Conservation (phyloP, 2,329 filamentous ascomycete species). For the Calonectria henricotiae region DNA sequence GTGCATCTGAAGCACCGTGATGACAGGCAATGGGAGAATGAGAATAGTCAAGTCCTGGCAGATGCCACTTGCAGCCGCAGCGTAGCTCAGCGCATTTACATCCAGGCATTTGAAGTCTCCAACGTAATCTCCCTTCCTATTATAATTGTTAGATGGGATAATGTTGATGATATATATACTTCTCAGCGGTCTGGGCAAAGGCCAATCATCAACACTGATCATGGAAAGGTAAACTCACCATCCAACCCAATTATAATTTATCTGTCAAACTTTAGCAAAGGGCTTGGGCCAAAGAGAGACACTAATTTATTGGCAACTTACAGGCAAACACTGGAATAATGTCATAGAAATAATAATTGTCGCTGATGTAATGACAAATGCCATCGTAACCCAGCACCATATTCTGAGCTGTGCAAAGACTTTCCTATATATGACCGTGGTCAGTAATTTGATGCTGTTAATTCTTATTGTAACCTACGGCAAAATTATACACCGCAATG, state of each 20-base stretch:
- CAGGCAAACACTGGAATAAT: slow-evolving; percentile 2
- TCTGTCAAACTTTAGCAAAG: not conserved
- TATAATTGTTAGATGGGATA: not conserved
- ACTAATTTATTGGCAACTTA: not conserved
- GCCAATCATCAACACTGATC: too few relatives aligned
- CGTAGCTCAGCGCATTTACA: slow-evolving; percentile 1
- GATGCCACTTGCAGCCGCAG: slow-evolving; percentile 10
- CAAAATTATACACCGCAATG: not conserved
- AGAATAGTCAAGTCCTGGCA: slow-evolving; percentile 2
- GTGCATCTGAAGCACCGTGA: slow-evolving; percentile 9
- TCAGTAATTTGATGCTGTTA: not conserved
- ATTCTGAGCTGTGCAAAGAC: not conserved
- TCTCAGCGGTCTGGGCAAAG: too few relatives aligned
- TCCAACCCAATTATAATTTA: slow-evolving; percentile 1
- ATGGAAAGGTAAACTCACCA: not conserved
- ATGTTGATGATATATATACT: not conserved
- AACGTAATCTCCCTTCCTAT: not conserved
- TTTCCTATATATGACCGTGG: not conserved
- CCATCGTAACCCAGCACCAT: slow-evolving; percentile 7
- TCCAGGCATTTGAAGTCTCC: not conserved
- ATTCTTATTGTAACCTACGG: too few relatives aligned
- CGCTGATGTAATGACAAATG: slow-evolving; percentile 10
- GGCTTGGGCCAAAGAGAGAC: not conserved
- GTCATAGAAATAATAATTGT: not conserved
- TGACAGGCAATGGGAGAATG: not conserved